These are phyloP conservation scores for Coelastrella sp. DNA, from an alignment of 139 green algal genomes.

Conservation along the genomic window DNA sequence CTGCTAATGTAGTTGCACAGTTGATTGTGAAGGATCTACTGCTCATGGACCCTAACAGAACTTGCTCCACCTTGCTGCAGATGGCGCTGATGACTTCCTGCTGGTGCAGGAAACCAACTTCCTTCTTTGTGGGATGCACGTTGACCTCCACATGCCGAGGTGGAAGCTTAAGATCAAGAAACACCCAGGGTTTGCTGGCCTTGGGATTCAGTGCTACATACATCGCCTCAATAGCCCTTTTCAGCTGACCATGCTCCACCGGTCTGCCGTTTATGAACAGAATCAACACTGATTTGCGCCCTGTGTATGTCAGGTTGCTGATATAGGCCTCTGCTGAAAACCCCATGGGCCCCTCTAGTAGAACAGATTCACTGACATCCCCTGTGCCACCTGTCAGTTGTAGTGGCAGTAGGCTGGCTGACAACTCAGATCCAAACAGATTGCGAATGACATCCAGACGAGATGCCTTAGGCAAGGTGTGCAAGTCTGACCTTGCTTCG, in stretches of 20 bases:
- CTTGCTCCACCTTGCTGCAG: slow-evolving; percentile 69
- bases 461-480: slow-evolving; percentile 59
- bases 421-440: slow-evolving; percentile 86
- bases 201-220: slow-evolving; percentile 79
- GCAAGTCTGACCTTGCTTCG: slow-evolving; percentile 83
- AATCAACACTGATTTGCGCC: slow-evolving; percentile 68
- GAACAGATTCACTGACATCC: slow-evolving; percentile 4
- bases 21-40: slow-evolving; percentile 72
- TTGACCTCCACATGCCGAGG: slow-evolving; percentile 95
- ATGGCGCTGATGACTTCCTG: slow-evolving; percentile 62
- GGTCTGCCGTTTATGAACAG: slow-evolving; percentile 96
- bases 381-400: slow-evolving; percentile 28
- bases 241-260: slow-evolving; percentile 89
- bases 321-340: slow-evolving; percentile 36
- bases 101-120: slow-evolving; percentile 90
- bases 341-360: background rate
- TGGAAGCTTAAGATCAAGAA: slow-evolving; percentile 87
- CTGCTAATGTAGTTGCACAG: background rate
- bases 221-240: slow-evolving; percentile 81
- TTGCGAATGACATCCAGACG: slow-evolving; percentile 80
- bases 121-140: slow-evolving; percentile 95
- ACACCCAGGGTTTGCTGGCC: slow-evolving; percentile 87
- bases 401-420: slow-evolving; percentile 75
- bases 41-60: slow-evolving; percentile 75
- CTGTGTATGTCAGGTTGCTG: slow-evolving; percentile 31